These are phyloP conservation scores for Graphilbum ipis-grandicollis DNA, from an alignment of 2,329 filamentous ascomycete species.

Conservation along the genomic window DNA sequence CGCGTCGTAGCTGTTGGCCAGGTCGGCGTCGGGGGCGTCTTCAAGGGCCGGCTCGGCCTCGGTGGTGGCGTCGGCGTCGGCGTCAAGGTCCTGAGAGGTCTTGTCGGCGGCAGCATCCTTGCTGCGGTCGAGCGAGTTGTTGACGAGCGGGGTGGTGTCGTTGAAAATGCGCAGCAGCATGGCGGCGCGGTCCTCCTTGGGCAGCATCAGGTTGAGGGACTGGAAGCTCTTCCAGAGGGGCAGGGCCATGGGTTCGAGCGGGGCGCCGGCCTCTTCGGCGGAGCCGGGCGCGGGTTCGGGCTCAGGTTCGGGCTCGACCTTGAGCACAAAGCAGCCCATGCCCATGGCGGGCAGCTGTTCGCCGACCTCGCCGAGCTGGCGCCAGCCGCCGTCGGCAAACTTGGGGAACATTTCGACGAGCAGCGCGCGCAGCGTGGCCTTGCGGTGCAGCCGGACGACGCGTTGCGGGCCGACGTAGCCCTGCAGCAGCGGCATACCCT, in stretches of 20 bases:
- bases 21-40: neutral
- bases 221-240: constrained; percentile 89
- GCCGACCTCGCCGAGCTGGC: constrained; percentile 71
- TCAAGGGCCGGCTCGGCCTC: constrained; percentile 2
- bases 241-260: constrained; percentile 62
- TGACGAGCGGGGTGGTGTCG: constrained; percentile 69
- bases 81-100: neutral
- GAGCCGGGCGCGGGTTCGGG: neutral
- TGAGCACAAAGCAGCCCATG: constrained; percentile 85
- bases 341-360: constrained; percentile 61
- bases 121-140: constrained; percentile 37
- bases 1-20: constrained; percentile 5
- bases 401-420: constrained; percentile 96
- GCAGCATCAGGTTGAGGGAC: constrained; percentile 90
- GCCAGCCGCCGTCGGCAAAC: constrained; percentile 57
- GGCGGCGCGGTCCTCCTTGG: constrained; percentile 86
- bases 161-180: constrained; percentile 88
- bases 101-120: constrained; percentile 22
- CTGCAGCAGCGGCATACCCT: constrained; percentile 81
- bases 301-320: constrained; percentile 46
- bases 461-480: constrained; percentile 72
- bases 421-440: constrained; percentile 64
- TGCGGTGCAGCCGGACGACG: constrained; percentile 56
- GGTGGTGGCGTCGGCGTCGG: neutral
- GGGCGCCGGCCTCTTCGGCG: constrained; percentile 2